Base-by-base conservation (phyloP, 805 yeast genomes). In the Candida caryicola region DNA sequence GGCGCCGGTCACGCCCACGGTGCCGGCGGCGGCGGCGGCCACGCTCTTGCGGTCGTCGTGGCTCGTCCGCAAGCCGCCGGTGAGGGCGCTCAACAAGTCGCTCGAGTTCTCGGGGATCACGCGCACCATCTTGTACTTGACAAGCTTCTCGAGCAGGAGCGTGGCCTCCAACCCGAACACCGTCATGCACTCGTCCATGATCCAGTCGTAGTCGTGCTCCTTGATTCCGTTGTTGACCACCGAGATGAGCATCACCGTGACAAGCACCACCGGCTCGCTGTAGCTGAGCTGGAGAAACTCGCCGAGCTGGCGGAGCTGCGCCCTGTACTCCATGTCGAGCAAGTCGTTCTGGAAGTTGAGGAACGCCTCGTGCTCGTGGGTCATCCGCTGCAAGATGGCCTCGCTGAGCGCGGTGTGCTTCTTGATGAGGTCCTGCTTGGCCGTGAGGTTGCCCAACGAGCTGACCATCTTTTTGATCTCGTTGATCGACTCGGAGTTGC, bases 371-470 rank as follows among this genome's bases (percentile, higher is more conserved):
- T 76, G 66, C 26, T 54, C 57, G 31, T 45, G 44, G 32, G 68
- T 68, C 13, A 81, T 76, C 26, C 64, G 60, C 9, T 64, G 54
- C 51, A 86, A 62, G 1, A 86, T 69, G 23, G 64, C 65, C 49
- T 87, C 93, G 7, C 91, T 84, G n/a, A 89, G 59, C 4, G 62
- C 62, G 6, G 96, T 86, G 55, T 87, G 95, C 40, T 77, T 74
- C 45, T 83, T 77, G 19, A 93, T 73, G 47, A 77, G 66, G 28
- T 74, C 79, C 57, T 89, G 95, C 33, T 77, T 71, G 6, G 70
- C 64, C 41, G 88, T 90, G 33, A 91, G 59, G 10, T 71, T 71
- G 6, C 84, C 81, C 23, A 91, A 65, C 31, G 78, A 81, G 14
- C 77, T 76, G 6, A 91, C 95, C 49, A 90, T 79, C 34, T 69